phyloP scores from a whole-genome alignment of 306 rosid species.

The Prosopis cineraria region DNA sequence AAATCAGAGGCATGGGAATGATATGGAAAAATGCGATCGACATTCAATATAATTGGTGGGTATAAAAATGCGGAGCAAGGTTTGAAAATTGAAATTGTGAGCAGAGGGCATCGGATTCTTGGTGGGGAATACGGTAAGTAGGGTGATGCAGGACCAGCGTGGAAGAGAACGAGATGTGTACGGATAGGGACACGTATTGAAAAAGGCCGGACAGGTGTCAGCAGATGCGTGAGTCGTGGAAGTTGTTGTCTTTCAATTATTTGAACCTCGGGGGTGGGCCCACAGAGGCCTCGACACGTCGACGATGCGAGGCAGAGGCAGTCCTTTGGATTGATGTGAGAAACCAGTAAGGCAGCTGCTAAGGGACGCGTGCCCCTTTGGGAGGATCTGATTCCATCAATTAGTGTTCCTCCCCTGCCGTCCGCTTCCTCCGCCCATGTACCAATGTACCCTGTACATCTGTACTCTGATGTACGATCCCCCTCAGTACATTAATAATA shows the following conservation, averaged over 20 bases:
- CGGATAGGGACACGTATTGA: neutral
- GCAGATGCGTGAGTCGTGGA: neutral
- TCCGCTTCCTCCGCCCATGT: neutral
- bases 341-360: neutral
- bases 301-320: neutral
- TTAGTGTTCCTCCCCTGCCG: neutral
- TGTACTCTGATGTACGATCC: neutral
- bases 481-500: no score
- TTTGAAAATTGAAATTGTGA: accelerated
- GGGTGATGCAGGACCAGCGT: neutral
- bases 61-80: neutral
- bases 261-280: neutral
- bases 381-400: neutral
- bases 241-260: neutral
- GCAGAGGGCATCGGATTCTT: neutral
- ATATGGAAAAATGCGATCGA: neutral
- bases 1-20: no score
- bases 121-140: neutral
- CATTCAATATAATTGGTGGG: neutral
- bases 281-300: neutral
- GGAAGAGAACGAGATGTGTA: neutral
- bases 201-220: neutral
- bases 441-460: no score
- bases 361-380: neutral
- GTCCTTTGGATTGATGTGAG: neutral